Percentiles rank a stretch among this genome's conserved stretches.
phyloP scores from a whole-genome alignment of 2,329 filamentous ascomycete genomes.

The Triangularia verruculosa region DNA sequence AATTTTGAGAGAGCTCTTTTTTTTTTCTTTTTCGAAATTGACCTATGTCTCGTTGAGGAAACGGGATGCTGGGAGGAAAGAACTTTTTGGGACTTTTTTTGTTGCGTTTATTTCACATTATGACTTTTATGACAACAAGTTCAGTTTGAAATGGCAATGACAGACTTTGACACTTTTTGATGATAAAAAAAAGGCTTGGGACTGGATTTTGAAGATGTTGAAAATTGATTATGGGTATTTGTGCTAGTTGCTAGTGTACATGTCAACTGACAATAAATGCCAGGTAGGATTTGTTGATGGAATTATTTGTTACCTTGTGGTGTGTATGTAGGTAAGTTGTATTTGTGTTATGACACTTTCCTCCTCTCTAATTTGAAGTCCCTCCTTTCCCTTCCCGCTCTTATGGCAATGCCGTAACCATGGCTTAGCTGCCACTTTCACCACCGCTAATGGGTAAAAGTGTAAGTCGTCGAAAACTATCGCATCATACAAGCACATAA shows the following conservation, averaged over 20 bases:
- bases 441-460: too few species aligned
- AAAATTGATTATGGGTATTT: background rate
- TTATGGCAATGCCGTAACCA: background rate
- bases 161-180: background rate
- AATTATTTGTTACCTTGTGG: too few species aligned
- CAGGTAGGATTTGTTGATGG: background rate
- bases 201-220: background rate
- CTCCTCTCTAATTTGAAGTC: background rate
- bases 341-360: background rate
- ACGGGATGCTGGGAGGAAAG: slow-evolving; percentile 11
- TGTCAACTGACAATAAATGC: background rate
- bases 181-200: background rate
- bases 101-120: background rate
- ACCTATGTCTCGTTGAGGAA: background rate
- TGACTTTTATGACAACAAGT: background rate
- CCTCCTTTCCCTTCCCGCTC: background rate
- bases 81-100: background rate
- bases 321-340: background rate
- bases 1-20: too few species aligned
- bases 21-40: too few species aligned
- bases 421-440: background rate
- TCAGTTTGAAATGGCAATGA: background rate
- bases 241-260: background rate
- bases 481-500: slow-evolving; percentile 50
- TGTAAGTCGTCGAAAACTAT: too few species aligned